Percentiles rank a stretch among this genome's conserved stretches.
Conservation (phyloP, 768 basidiomycete genomes). For the Rhodosporidiobolus odoratus region DNA sequence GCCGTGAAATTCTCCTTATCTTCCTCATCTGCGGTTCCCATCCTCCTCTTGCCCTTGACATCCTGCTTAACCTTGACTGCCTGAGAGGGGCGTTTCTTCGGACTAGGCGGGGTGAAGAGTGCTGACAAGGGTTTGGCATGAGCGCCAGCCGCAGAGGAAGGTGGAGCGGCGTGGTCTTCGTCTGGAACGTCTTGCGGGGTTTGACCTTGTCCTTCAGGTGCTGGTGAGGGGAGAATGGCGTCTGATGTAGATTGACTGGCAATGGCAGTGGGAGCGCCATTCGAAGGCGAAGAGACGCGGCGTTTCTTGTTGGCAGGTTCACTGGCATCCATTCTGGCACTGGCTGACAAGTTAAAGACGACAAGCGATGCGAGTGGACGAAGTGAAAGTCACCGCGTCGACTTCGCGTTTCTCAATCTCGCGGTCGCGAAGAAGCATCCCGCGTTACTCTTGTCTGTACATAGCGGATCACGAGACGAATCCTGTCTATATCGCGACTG, state of each 20-base stretch:
- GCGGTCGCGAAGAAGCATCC: neutral
- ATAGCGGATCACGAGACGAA: neutral
- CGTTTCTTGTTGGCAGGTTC: conserved; percentile 25
- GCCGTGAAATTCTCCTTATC: conserved; percentile 33
- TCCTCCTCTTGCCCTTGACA: conserved; percentile 14
- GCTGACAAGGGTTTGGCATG: conserved; percentile 36
- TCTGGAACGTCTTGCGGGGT: conserved; percentile 12
- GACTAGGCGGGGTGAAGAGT: conserved; percentile 22
- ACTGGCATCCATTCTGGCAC: conserved; percentile 3
- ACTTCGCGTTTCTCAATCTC: neutral
- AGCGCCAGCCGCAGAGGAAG: conserved; percentile 32
- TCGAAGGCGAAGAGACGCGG: conserved; percentile 6
- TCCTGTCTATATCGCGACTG: neutral
- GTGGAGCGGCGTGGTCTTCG: conserved; percentile 36
- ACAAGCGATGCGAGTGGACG: too few species aligned
- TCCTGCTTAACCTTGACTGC: neutral
- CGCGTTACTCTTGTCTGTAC: neutral
- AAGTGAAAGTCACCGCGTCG: neutral
- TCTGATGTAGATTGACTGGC: conserved; percentile 13
- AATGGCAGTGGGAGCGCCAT: conserved; percentile 3
- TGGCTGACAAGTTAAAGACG: neutral
- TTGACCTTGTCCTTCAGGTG: neutral
- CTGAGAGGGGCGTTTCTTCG: conserved; percentile 10
- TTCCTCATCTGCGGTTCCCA: neutral
- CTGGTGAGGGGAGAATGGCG: neutral